Percentiles rank a stretch among this genome's conserved stretches.
These are phyloP conservation scores for Ophiostoma angusticollis DNA, from an alignment of 2,329 filamentous ascomycete species.

Conservation along the genomic window DNA sequence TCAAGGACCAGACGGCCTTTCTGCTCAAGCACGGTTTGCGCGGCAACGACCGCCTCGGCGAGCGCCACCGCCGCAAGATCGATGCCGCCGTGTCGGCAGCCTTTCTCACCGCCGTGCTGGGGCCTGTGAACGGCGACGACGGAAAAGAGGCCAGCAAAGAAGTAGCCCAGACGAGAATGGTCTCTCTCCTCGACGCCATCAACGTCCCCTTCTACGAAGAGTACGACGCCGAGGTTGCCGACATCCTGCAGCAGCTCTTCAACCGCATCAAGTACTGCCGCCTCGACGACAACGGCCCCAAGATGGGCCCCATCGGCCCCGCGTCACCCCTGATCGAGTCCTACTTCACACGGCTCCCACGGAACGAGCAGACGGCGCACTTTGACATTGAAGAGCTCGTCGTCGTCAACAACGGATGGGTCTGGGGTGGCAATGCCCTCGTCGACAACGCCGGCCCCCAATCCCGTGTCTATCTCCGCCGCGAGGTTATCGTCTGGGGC, in stretches of 20 bases:
- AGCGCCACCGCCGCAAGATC: constrained; percentile 60
- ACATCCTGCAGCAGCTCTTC: constrained; percentile 81
- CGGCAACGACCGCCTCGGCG: constrained; percentile 63
- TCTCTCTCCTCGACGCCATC: constrained; percentile 61
- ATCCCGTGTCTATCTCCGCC: constrained; percentile 84
- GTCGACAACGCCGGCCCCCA: constrained; percentile 84
- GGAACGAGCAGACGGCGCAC: constrained; percentile 60
- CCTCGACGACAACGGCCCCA: constrained; percentile 83
- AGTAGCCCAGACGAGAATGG: constrained; percentile 41
- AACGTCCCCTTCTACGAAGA: constrained; percentile 87
- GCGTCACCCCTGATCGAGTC: constrained; percentile 77
- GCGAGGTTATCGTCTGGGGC: constrained; percentile 96
- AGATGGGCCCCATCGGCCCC: constrained; percentile 63
- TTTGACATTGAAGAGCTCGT: constrained; percentile 66
- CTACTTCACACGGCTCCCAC: constrained; percentile 83
- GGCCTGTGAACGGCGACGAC: constrained; percentile 43
- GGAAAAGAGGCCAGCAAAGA: constrained; percentile 34
- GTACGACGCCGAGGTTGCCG: constrained; percentile 71
- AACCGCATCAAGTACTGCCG: constrained; percentile 92
- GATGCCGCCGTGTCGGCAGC: constrained; percentile 59
- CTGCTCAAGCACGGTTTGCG: constrained; percentile 56
- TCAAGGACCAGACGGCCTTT: constrained; percentile 46
- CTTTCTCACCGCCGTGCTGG: constrained; percentile 54
- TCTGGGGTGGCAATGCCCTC: constrained; percentile 93
- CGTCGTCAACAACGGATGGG: constrained; percentile 94